Percentiles rank a stretch among this genome's conserved stretches.
Conservation (phyloP, 106 monocot genomes). For the Dendrobium officinale region DNA sequence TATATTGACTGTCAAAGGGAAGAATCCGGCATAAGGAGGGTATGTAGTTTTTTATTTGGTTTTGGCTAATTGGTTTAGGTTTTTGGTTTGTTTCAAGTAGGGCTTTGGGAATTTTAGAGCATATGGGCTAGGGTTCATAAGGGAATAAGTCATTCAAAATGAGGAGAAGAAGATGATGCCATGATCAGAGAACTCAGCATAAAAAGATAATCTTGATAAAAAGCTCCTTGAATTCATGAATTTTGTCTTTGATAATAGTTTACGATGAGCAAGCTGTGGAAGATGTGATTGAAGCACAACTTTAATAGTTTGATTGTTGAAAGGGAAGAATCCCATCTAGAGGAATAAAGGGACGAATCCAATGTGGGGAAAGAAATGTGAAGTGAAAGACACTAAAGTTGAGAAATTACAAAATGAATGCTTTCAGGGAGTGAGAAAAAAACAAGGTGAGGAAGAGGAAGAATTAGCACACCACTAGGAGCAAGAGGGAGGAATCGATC, state of each 20-base stretch:
- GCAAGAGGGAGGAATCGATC: background rate
- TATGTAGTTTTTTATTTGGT: background rate
- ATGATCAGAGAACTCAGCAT: background rate
- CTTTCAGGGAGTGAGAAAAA: too few species aligned
- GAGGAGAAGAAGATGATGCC: background rate
- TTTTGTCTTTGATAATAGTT: background rate
- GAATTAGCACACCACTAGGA: background rate
- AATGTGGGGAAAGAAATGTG: background rate
- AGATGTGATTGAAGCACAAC: background rate
- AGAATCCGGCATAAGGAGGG: background rate
- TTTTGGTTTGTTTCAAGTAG: background rate
- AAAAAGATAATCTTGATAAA: background rate
- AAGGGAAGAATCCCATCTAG: background rate
- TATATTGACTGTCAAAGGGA: background rate
- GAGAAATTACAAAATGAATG: background rate
- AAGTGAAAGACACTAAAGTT: background rate
- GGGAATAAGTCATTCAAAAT: background rate
- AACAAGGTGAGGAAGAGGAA: background rate
- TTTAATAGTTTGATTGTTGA: background rate
- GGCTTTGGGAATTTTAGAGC: background rate
- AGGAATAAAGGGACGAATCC: background rate
- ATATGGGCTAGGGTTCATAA: too few species aligned
- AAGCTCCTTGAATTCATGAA: background rate
- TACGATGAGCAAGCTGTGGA: background rate
- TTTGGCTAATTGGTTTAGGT: background rate